phyloP scores from a whole-genome alignment of 495 filamentous ascomycete genomes.

The Aspergillus olivimuriae region DNA sequence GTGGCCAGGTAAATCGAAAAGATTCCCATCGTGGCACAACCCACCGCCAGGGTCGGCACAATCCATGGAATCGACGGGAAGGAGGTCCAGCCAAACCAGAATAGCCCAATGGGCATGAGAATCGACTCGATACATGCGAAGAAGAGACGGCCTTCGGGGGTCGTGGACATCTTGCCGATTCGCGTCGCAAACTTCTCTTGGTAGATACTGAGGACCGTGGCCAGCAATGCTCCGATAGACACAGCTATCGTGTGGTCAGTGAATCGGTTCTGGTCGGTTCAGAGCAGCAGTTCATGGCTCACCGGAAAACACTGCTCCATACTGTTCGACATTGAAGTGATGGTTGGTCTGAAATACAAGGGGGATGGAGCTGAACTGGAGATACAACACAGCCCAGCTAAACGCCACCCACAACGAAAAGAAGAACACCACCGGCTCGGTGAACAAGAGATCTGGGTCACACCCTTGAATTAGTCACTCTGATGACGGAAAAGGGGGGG shows the following conservation, averaged over 20 bases:
- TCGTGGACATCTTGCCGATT: slow-evolving; percentile 39
- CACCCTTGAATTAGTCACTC: neutral
- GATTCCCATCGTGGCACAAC: slow-evolving; percentile 77
- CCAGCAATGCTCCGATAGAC: slow-evolving; percentile 59
- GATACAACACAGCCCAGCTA: slow-evolving; percentile 82
- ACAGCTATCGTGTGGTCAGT: slow-evolving; percentile 42
- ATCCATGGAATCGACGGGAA: slow-evolving; percentile 68
- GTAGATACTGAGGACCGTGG: slow-evolving; percentile 68
- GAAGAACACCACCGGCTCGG: slow-evolving; percentile 90
- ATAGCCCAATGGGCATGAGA: slow-evolving; percentile 66
- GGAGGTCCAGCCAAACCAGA: slow-evolving; percentile 77
- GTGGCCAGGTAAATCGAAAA: slow-evolving; percentile 81
- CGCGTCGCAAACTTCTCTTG: slow-evolving; percentile 52
- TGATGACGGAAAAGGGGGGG: neutral
- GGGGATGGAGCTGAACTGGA: slow-evolving; percentile 73
- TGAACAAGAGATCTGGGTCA: slow-evolving; percentile 61
- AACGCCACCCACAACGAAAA: slow-evolving; percentile 90
- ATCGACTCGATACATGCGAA: slow-evolving; percentile 69
- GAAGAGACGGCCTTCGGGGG: slow-evolving; percentile 74
- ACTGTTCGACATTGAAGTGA: slow-evolving; percentile 59
- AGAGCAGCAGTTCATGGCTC: slow-evolving; percentile 3
- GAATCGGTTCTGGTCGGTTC: neutral
- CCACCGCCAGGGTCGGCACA: slow-evolving; percentile 62
- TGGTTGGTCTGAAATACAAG: slow-evolving; percentile 69
- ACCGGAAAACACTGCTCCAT: slow-evolving; percentile 66